Evolutionary conservation across 306 rosid genomes (phyloP), one percentile per base, ranked within the genome.

Genomic region (Gillenia trifoliata): DNA sequence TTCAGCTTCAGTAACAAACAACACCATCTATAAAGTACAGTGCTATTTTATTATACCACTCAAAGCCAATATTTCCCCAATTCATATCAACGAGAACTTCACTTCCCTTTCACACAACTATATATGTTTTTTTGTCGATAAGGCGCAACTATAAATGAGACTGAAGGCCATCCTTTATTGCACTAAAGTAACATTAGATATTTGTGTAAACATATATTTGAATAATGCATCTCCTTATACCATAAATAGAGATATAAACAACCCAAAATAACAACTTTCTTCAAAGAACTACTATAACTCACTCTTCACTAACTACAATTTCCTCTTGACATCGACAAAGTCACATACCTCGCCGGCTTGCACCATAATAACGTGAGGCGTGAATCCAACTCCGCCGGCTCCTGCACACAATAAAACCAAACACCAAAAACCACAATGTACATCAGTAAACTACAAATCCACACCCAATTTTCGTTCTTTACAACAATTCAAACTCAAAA

Each of bases 291-390:
- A 31, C 19, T 54, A 71, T 33, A 12, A 55, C 33, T n/a, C 16
- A 15, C 64, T 30, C 64, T 30, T 54, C 4, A 31, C 55, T 23
- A 33, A 70, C 31, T 33, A 70, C 74, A 70, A 69, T 29, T 56
- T 26, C 34, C 47, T 70, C 47, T 68, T 68, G 31, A 50, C 29
- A 63, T 11, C 25, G 56, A 34, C 26, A 33, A 40, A 73, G 38
- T 52, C 54, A 12, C 81, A 63, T 78, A 91, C 98, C 95, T 94
- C 95, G 28, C 97, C 97, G 0, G 78, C 66, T 34, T 94, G 81
- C 73, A 88, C 97, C 66, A 79, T 5, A 59, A 94, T 81, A 13
- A 88, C 95, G 59, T 94, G 95, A 0, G 96, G 95, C 56, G 88
- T 86, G 25, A 91, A 91, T 52, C 88, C 86, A 28, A 76, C 65